Percentiles rank a stretch among this genome's conserved stretches.
Conservation (phyloP, 306 rosid genomes). For the Fragaria iinumae region DNA sequence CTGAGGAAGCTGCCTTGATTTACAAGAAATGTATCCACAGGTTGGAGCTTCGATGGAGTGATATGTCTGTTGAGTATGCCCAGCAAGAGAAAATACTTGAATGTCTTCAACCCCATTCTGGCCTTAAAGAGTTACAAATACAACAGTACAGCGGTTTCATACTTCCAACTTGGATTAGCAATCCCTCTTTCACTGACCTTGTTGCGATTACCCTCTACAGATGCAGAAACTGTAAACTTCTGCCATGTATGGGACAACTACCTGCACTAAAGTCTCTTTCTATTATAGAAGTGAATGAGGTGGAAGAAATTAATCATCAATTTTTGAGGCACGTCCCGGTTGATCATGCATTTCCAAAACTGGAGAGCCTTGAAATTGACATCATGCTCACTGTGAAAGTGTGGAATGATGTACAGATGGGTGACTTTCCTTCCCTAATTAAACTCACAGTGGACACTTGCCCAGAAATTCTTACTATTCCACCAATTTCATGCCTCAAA, state of each 20-base stretch:
- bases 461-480: slow-evolving; percentile 5
- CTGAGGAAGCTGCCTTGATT: slow-evolving; percentile 12
- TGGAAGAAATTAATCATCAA: slow-evolving; percentile 6
- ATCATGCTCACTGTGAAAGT: not conserved
- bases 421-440: slow-evolving; percentile 24
- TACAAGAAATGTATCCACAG: not conserved
- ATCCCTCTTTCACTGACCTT: slow-evolving; percentile 3
- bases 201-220: slow-evolving; percentile 2
- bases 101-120: slow-evolving; percentile 15
- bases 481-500: not conserved
- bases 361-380: slow-evolving; percentile 12
- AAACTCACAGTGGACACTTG: slow-evolving; percentile 18
- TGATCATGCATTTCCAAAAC: slow-evolving; percentile 1
- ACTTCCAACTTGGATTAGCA: slow-evolving; percentile 25
- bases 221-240: slow-evolving; percentile 15
- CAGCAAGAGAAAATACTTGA: slow-evolving; percentile 2
- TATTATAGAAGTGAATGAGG: slow-evolving; percentile 15
- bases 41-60: slow-evolving; percentile 25
- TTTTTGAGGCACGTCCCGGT: slow-evolving; percentile 2
- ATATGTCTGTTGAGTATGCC: not conserved
- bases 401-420: slow-evolving; percentile 17
- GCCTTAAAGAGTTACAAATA: slow-evolving; percentile 12
- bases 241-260: slow-evolving; percentile 19
- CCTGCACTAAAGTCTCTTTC: slow-evolving; percentile 16
- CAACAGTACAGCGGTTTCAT: slow-evolving; percentile 15